A percentile compares a stretch with the other conserved stretches of the same genome.
Evolutionary conservation across 2,329 filamentous ascomycete species (phyloP).

Genomic region (Fusarium mexicanum): DNA sequence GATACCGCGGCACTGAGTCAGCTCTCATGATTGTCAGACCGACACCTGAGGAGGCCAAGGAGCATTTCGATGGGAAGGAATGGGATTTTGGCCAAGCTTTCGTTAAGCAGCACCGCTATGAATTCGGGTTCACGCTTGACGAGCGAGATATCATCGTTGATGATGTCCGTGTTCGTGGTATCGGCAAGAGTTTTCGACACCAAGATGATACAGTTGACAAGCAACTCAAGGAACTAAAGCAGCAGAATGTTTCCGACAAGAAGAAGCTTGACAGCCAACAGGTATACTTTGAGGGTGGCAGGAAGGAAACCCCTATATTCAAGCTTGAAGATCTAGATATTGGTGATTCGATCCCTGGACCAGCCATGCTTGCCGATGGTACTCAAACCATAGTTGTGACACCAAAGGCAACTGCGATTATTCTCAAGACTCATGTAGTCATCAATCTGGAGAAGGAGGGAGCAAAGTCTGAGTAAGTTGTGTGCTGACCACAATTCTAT

Average conservation of each 20-base stretch:
- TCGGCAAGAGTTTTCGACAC: slow-evolving; percentile 86
- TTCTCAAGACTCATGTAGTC: slow-evolving; percentile 88
- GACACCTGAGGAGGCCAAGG: slow-evolving; percentile 66
- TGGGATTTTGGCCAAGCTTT: slow-evolving; percentile 90
- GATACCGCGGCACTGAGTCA: slow-evolving; percentile 90
- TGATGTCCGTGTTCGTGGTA: slow-evolving; percentile 86
- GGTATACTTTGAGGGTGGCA: slow-evolving; percentile 87
- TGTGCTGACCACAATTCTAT: no score
- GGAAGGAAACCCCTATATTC: slow-evolving; percentile 82
- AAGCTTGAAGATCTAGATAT: slow-evolving; percentile 78
- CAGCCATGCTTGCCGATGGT: slow-evolving; percentile 86
- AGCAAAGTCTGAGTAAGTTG: slow-evolving; percentile 49
- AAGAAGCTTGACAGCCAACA: slow-evolving; percentile 73
- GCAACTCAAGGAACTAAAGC: slow-evolving; percentile 77
- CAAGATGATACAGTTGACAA: slow-evolving; percentile 84
- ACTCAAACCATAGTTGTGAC: slow-evolving; percentile 94
- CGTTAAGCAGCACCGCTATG: slow-evolving; percentile 85
- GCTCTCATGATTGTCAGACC: slow-evolving; percentile 90
- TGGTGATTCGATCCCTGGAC: slow-evolving; percentile 79
- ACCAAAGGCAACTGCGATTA: slow-evolving; percentile 77
- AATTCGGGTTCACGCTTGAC: slow-evolving; percentile 88
- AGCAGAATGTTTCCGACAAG: slow-evolving; percentile 63
- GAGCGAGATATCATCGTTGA: slow-evolving; percentile 91
- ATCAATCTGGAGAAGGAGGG: slow-evolving; percentile 77
- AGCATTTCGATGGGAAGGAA: slow-evolving; percentile 69